Conservation (phyloP, 352 stramenopile species). For the Pythium folliculosum region DNA sequence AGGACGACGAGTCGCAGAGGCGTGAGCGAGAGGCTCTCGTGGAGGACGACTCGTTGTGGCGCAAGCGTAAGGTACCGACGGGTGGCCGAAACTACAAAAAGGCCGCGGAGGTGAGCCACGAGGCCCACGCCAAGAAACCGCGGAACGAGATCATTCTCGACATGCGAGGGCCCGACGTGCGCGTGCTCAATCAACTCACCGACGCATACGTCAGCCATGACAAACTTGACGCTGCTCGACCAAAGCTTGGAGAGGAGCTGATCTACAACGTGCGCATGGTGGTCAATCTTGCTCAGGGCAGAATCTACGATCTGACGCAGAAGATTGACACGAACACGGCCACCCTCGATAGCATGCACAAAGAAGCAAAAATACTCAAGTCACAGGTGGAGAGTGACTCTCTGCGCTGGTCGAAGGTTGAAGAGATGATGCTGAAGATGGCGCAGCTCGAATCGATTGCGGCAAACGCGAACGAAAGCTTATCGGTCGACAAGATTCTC, state of each 20-base stretch:
- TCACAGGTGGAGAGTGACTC: constrained; percentile 61
- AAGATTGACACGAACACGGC: constrained; percentile 59
- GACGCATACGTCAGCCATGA: constrained; percentile 60
- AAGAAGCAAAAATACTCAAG: constrained; percentile 67
- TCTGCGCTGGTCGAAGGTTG: constrained; percentile 49
- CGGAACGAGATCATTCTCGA: constrained; percentile 81
- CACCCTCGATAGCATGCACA: constrained; percentile 54
- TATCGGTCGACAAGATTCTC: constrained; percentile 47
- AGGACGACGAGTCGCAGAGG: constrained; percentile 37
- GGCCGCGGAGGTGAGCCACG: constrained; percentile 64
- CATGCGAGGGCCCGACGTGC: constrained; percentile 86
- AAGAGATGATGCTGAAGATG: constrained; percentile 52
- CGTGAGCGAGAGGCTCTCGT: constrained; percentile 30
- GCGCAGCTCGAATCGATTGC: constrained; percentile 40
- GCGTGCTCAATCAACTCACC: constrained; percentile 66
- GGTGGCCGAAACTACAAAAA: constrained; percentile 61
- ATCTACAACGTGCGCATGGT: constrained; percentile 91
- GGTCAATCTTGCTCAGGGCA: constrained; percentile 79
- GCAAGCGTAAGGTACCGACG: constrained; percentile 61
- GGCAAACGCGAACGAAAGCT: constrained; percentile 16
- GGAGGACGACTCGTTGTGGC: constrained; percentile 82
- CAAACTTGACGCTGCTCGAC: constrained; percentile 44
- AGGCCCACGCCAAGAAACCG: constrained; percentile 47
- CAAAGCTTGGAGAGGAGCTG: constrained; percentile 89
- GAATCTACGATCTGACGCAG: constrained; percentile 76